Evolutionary conservation across 495 filamentous ascomycete species (phyloP).

Genomic region (Bacidia gigantensis): DNA sequence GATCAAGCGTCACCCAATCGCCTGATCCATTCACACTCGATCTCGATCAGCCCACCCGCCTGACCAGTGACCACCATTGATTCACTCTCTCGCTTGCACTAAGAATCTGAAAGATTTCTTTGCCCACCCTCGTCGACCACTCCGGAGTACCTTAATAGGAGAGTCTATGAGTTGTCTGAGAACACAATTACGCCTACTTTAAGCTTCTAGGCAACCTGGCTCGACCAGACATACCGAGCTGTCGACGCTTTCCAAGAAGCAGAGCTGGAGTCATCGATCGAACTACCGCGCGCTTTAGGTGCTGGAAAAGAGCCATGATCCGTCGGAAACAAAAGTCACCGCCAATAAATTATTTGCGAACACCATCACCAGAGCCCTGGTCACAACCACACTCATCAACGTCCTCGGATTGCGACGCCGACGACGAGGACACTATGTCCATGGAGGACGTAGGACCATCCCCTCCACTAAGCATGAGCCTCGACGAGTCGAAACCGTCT

Average conservation of each 20-base stretch:
- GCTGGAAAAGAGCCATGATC: conserved; percentile 23
- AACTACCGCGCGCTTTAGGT: conserved; percentile 11
- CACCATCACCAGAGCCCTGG: conserved; percentile 18
- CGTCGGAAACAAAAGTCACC: conserved; percentile 18
- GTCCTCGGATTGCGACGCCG: conserved; percentile 43
- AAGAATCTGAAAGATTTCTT: too few relatives aligned
- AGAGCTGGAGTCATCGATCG: conserved; percentile 14
- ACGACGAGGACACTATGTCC: conserved; percentile 41
- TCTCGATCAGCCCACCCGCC: not conserved
- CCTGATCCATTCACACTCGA: not conserved
- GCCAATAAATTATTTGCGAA: conserved; percentile 16
- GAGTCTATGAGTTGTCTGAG: not conserved
- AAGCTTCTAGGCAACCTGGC: conserved; percentile 15
- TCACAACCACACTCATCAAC: conserved; percentile 10
- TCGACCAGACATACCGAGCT: conserved; percentile 11
- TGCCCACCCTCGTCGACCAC: too few relatives aligned
- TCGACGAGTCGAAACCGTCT: conserved; percentile 17
- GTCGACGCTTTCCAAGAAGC: conserved; percentile 13
- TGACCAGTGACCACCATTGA: not conserved
- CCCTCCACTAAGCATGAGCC: conserved; percentile 48
- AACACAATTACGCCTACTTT: not conserved
- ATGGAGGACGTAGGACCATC: conserved; percentile 29
- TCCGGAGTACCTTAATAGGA: too few relatives aligned
- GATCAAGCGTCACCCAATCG: not conserved
- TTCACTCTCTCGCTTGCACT: not conserved